Evolutionary conservation across 495 filamentous ascomycete genomes (phyloP), one percentile per base, ranked within the genome.

Genomic region (Penicillium egyptiacum): DNA sequence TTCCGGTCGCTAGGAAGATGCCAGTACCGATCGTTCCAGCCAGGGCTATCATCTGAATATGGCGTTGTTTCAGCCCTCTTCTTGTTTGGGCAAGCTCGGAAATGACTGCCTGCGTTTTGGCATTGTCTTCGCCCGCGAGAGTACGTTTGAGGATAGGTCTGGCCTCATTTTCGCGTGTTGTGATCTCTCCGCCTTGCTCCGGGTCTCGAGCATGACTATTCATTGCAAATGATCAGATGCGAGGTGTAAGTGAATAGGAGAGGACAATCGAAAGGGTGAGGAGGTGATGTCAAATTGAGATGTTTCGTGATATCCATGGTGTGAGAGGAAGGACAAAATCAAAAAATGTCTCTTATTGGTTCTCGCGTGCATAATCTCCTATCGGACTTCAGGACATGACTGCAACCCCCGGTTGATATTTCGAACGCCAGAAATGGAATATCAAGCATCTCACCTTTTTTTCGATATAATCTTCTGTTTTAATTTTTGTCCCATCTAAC

Each of bases 1-100:
- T 68, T 44, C 84, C 84, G 40, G 83, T 85, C 43, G 57, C 55
- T 5, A 71, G 62, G 14, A 69, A 69, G 12, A 67, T 51, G 0
- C 66, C 60, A 22, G 61, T 66, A 53, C 73, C 73, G 14, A 77
- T 70, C 3, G 74, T 72, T 11, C 75, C 75, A 11, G 74, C 74
- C 45, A 79, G 63, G 33, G 72, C 73, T 14, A 78, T 77, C 74
- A 78, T 79, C 64, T 76, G 71, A 42, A 72, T 70, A 37, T 70
- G 69, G 9, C 69, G 56, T 51, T 66, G 57, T 11, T 65, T 48
- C 0, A 72, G 56, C 14, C 67, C 65, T 25, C 61, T 51, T 30
- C 55, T 50, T n/a, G 9, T 48, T 10, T 33, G n/a, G 17, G 19
- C 45, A 11, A 48, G 45, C 45, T 48, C 45, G 4, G 45, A 48